Evolutionary conservation across 331 rosid species (phyloP).

Genomic region (Spiraea crenata): DNA sequence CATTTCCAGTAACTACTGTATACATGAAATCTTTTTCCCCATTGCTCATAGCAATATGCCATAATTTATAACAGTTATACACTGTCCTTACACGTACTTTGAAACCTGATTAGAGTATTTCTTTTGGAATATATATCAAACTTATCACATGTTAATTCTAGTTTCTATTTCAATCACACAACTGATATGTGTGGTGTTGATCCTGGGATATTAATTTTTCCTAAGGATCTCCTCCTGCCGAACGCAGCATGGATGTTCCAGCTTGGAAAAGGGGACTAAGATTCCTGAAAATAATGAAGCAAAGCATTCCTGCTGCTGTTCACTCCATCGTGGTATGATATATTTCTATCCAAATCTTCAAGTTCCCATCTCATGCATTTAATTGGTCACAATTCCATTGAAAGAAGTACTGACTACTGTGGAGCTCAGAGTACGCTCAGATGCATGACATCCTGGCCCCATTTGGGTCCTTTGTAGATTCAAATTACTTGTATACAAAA

Average conservation of each 20-base stretch:
- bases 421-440: not conserved
- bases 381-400: not conserved
- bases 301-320: conserved; percentile 74
- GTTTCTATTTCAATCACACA: conserved; percentile 31
- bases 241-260: conserved; percentile 98
- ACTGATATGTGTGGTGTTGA: conserved; percentile 66
- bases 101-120: not conserved
- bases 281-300: conserved; percentile 64
- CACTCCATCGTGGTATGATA: conserved; percentile 88
- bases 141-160: conserved; percentile 6
- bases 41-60: not conserved
- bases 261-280: conserved; percentile 86
- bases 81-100: not conserved
- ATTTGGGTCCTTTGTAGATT: not conserved
- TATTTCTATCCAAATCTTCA: conserved; percentile 18
- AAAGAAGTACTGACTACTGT: not conserved
- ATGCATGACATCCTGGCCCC: conserved; percentile 7
- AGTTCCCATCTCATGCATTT: conserved; percentile 1
- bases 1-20: conserved; percentile 1
- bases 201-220: conserved; percentile 86
- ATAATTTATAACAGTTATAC: not conserved
- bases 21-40: not conserved
- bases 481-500: not conserved
- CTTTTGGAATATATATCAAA: conserved; percentile 4
- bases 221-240: conserved; percentile 99